Percentiles rank a stretch among this genome's conserved stretches.
Evolutionary conservation across 495 filamentous ascomycete genomes (phyloP).

Genomic region (Trichoderma erinaceum): DNA sequence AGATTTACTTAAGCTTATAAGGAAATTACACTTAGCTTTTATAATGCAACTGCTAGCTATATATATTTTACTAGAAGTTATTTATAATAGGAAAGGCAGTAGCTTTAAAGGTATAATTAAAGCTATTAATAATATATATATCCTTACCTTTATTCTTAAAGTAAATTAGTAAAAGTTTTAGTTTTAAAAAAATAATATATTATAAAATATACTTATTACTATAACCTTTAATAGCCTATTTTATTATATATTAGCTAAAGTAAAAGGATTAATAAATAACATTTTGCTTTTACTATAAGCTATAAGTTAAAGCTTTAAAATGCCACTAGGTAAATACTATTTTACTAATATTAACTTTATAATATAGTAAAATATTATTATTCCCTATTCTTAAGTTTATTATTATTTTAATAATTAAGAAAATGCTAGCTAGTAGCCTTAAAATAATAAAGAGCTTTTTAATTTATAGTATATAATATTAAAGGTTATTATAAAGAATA

Average conservation of each 20-base stretch:
- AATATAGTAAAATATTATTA: too few relatives aligned
- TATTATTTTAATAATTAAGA: too few relatives aligned
- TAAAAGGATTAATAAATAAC: background rate
- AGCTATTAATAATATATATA: conserved; percentile 1
- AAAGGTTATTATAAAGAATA: too few relatives aligned
- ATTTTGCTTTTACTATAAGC: background rate
- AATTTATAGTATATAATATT: too few relatives aligned
- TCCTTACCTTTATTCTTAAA: background rate
- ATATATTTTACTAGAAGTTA: background rate
- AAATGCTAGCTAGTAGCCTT: too few relatives aligned
- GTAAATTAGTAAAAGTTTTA: conserved; percentile 11
- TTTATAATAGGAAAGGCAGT: background rate
- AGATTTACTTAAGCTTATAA: background rate
- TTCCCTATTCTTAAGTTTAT: too few relatives aligned
- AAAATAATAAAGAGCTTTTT: too few relatives aligned
- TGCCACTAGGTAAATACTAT: background rate
- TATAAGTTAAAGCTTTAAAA: background rate
- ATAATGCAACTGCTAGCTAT: background rate
- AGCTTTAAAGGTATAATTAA: conserved; percentile 6
- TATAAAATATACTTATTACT: too few relatives aligned
- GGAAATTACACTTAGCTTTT: background rate
- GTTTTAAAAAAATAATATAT: too few relatives aligned
- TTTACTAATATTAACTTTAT: too few relatives aligned
- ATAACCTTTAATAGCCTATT: too few relatives aligned
- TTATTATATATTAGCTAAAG: background rate